A percentile compares a stretch with the other conserved stretches of the same genome.
These are phyloP conservation scores for Chytriomyces sp. DNA, from an alignment of 192 early-diverging fungal species.

Conservation along the genomic window DNA sequence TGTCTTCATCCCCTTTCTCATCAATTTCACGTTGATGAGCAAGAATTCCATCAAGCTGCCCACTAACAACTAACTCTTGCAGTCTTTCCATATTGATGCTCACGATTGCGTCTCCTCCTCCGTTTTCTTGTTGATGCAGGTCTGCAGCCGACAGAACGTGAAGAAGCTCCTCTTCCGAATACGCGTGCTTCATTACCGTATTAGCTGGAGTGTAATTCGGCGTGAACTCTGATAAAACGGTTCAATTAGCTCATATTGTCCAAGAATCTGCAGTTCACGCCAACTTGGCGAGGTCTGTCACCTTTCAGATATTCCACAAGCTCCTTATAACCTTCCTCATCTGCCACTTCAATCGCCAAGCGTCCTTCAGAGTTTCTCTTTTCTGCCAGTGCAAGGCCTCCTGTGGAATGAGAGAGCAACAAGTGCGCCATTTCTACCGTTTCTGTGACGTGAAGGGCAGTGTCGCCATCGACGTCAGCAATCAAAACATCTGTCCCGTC, in stretches of 20 bases:
- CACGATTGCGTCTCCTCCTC: neutral
- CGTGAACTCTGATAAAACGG: neutral
- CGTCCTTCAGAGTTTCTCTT: neutral
- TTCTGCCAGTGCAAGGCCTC: neutral
- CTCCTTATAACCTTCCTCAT: constrained; percentile 3
- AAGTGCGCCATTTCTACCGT: constrained; percentile 12
- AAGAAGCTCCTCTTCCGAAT: constrained; percentile 8
- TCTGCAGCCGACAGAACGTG: constrained; percentile 15
- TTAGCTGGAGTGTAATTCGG: neutral
- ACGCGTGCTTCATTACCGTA: neutral
- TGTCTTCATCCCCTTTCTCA: neutral
- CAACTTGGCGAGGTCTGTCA: too few relatives aligned
- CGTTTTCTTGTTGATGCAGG: neutral
- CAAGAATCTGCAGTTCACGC: too few relatives aligned
- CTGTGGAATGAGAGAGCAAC: constrained; percentile 5
- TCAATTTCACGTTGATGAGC: neutral
- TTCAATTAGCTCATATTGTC: neutral
- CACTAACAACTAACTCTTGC: constrained; percentile 4
- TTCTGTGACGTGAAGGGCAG: constrained; percentile 15
- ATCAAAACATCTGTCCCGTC: neutral
- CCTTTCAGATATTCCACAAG: constrained; percentile 1
- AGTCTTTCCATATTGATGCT: constrained; percentile 3
- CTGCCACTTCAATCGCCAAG: constrained; percentile 1
- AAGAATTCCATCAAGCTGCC: constrained; percentile 8
- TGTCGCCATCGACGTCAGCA: constrained; percentile 15